Evolutionary conservation across 2,329 filamentous ascomycete species (phyloP), one percentile per base, ranked within the genome.

Genomic region (Aspergillus terreus): DNA sequence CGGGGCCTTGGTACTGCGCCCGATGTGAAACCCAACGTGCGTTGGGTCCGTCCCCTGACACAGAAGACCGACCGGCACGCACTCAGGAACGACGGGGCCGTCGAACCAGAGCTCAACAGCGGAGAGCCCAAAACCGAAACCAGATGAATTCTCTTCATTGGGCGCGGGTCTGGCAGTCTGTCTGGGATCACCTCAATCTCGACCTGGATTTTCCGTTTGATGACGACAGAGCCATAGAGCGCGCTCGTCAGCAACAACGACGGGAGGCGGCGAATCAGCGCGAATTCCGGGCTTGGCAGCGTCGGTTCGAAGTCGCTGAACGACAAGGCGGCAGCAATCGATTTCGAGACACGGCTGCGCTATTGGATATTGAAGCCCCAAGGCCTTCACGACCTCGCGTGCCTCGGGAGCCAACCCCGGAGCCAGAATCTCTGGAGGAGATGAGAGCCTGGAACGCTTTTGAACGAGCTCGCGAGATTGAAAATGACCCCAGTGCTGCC

Each of bases 1-100:
- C 80, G 27, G 88, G 88, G 25, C 78, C 85, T 58, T 99, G 92
- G 92, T 96, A 92, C 70, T 99, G 94, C 75, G 85, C 94, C 71
- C 84, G 88, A 62, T 99, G 94, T 70, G 71, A 75, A 51, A 65
- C 71, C 70, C 78, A 76, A 64, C 67, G 75, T 67, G 64, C 72
- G 54, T 48, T 64, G 48, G 62, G 63, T 66, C 52, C 70, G 69
- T 55, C 70, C 65, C 61, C 71, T 63, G 57, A 75, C 67, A 53
- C 60, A 38, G 56, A 61, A 51, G 61, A 62, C 57, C 60, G 63
- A 46, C 58, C 62, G 47, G 49, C 66, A 49, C 64, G 67, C 44
- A 50, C 63, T 52, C 57, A 58, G 51, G 67, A 67, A 76, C 79
- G 56, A 72, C 82, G 61, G 73, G 78, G 64, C 51, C 70, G 73